A percentile compares a stretch with the other conserved stretches of the same genome.
Evolutionary conservation across 352 stramenopile genomes (phyloP).

Genomic region (Saprolegnia parasitica): DNA sequence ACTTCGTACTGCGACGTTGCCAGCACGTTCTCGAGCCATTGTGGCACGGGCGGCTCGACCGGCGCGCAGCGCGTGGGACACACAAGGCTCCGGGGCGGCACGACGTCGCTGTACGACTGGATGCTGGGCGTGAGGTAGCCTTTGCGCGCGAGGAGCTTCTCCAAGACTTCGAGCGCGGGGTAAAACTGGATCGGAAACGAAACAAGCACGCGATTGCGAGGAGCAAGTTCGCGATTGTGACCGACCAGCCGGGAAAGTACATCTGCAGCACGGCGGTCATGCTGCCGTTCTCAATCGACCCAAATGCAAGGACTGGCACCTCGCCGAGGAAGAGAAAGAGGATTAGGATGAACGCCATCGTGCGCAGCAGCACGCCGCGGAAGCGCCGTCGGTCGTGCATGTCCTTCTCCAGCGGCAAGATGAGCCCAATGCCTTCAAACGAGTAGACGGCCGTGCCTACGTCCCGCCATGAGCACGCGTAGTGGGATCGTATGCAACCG

Average conservation of each 20-base stretch:
- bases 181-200: slow-evolving; percentile 83
- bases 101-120: slow-evolving; percentile 26
- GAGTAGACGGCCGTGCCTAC: slow-evolving; percentile 73
- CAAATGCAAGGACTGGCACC: slow-evolving; percentile 63
- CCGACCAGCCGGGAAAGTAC: slow-evolving; percentile 64
- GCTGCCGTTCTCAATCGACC: slow-evolving; percentile 63
- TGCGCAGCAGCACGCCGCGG: slow-evolving; percentile 45
- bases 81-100: background rate
- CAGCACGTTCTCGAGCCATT: slow-evolving; percentile 42
- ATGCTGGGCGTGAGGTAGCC: slow-evolving; percentile 40
- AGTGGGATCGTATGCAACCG: slow-evolving; percentile 28
- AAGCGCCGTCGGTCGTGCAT: slow-evolving; percentile 59
- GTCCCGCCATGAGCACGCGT: background rate
- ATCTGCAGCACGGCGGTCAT: slow-evolving; percentile 72
- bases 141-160: slow-evolving; percentile 50
- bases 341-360: slow-evolving; percentile 65
- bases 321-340: slow-evolving; percentile 73
- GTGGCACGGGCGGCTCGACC: slow-evolving; percentile 23
- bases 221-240: slow-evolving; percentile 58
- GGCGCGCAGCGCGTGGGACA: background rate
- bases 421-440: slow-evolving; percentile 73
- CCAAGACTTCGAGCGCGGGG: slow-evolving; percentile 64
- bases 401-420: slow-evolving; percentile 74
- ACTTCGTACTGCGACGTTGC: slow-evolving; percentile 66
- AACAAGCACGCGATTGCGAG: slow-evolving; percentile 68